Evolutionary conservation across 2,329 filamentous ascomycete species (phyloP), one percentile per base, ranked within the genome.

Genomic region (Emmonsia crescens): DNA sequence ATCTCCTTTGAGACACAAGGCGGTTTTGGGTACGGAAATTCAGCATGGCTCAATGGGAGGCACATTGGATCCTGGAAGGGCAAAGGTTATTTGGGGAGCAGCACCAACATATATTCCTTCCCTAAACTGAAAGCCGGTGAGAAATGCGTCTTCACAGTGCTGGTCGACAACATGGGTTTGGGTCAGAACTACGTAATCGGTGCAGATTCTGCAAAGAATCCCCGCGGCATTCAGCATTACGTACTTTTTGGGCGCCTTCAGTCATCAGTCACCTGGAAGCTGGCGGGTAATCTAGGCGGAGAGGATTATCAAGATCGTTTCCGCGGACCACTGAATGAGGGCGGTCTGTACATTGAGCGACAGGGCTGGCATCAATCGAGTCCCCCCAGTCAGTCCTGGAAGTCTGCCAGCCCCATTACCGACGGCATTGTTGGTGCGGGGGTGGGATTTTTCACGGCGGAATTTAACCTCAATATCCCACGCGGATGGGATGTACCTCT

Each of bases 161-260:
- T 91, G 0, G 77, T 92, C 16, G 89, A 92, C 72, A 86, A 86
- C 72, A 89, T 86, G 75, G 88, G 89, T 0, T 77, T 89, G 0
- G 82, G 90, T 63, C 83, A 88, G 66, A 84, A 88, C 71, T 84
- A 82, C 77, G 76, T 76, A 2, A 81, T 85, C 0, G 85, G 85
- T 1, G 67, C 70, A 1, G 84, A 87, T 31, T 70, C 75, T 9
- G 87, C 87, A 79, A 83, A 84, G 71, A 74, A 75, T 36, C 83
- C 83, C 0, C 79, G 82, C 24, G 83, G 83, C 24, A 80, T 85
- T 60, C 71, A 85, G 5, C 71, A 75, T 59, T 77, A 77, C 54
- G 60, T 67, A 24, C 70, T 81, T 12, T 72, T 75, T 27, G 75
- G 78, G 57, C 67, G 70, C 12, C 70, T 74, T 0, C 68, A 68